A percentile compares a stretch with the other conserved stretches of the same genome.
These are phyloP conservation scores for Croton laevigatus DNA, from an alignment of 441 rosid species.

Conservation along the genomic window DNA sequence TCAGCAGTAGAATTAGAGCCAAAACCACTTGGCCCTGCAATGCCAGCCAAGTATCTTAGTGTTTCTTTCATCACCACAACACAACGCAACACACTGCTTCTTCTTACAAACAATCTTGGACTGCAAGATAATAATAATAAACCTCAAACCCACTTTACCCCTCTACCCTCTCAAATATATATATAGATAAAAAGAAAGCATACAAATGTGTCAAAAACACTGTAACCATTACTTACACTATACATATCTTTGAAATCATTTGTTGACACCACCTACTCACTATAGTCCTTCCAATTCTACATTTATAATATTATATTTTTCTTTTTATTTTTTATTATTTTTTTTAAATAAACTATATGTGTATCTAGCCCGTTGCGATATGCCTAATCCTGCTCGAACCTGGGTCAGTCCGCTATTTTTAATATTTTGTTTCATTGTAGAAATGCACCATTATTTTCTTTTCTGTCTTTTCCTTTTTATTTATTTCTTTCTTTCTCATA, in stretches of 20 bases:
- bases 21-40: conserved; percentile 89
- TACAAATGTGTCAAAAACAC: background rate
- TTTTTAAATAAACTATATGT: no score
- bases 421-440: no score
- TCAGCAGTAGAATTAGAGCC: conserved; percentile 93
- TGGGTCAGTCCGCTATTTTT: conserved; percentile 8
- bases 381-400: no score
- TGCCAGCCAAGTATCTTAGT: conserved; percentile 70
- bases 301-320: no score
- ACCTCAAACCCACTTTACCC: conserved; percentile 13
- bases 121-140: conserved; percentile 16
- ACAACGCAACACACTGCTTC: conserved; percentile 16
- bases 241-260: conserved; percentile 15
- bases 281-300: conserved; percentile 20
- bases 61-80: conserved; percentile 86
- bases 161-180: background rate
- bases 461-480: background rate
- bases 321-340: no score
- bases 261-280: conserved; percentile 22
- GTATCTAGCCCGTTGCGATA: no score
- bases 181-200: background rate
- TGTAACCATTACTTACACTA: background rate
- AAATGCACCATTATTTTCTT: conserved; percentile 4
- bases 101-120: conserved; percentile 18
- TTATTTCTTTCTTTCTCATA: background rate